phyloP scores from a whole-genome alignment of 1,284 basidiomycete genomes.

The Quambalaria eucalypti region DNA sequence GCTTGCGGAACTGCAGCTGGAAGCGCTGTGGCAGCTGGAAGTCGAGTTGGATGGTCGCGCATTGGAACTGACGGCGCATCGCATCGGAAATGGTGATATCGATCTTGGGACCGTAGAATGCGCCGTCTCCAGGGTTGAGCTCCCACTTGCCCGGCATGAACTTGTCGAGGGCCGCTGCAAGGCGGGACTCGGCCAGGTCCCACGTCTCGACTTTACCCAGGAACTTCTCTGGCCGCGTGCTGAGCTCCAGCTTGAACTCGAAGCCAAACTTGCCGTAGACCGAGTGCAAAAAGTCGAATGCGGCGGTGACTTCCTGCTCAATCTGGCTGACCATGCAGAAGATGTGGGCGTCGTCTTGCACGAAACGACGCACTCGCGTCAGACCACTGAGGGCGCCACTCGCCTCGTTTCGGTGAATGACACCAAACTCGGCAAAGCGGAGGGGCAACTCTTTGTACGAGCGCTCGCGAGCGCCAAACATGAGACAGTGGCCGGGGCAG shows the following conservation, averaged over 20 bases:
- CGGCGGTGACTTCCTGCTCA: conserved; percentile 70
- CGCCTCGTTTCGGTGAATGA: conserved; percentile 93
- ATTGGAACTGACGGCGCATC: conserved; percentile 36
- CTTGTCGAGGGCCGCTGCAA: conserved; percentile 73
- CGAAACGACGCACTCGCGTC: conserved; percentile 86
- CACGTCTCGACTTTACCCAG: conserved; percentile 83
- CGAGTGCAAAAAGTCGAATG: conserved; percentile 84
- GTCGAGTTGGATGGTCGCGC: conserved; percentile 45
- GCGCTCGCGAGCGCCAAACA: conserved; percentile 89
- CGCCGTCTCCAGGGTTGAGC: conserved; percentile 40
- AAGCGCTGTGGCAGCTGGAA: conserved; percentile 44
- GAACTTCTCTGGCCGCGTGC: conserved; percentile 90
- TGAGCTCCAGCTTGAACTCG: conserved; percentile 88
- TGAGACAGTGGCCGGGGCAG: conserved; percentile 92
- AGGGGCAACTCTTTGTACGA: conserved; percentile 93
- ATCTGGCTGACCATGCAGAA: conserved; percentile 95
- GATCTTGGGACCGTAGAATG: conserved; percentile 46
- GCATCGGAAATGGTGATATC: conserved; percentile 43
- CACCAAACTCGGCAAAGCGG: conserved; percentile 96
- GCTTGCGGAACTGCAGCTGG: conserved; percentile 25
- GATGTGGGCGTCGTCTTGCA: conserved; percentile 93
- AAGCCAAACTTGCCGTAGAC: conserved; percentile 96
- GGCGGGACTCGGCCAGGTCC: conserved; percentile 83
- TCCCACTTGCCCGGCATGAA: conserved; percentile 58
- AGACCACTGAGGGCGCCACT: conserved; percentile 87